These are phyloP conservation scores for Trametes meyenii DNA, from an alignment of 768 basidiomycete genomes.

Conservation along the genomic window DNA sequence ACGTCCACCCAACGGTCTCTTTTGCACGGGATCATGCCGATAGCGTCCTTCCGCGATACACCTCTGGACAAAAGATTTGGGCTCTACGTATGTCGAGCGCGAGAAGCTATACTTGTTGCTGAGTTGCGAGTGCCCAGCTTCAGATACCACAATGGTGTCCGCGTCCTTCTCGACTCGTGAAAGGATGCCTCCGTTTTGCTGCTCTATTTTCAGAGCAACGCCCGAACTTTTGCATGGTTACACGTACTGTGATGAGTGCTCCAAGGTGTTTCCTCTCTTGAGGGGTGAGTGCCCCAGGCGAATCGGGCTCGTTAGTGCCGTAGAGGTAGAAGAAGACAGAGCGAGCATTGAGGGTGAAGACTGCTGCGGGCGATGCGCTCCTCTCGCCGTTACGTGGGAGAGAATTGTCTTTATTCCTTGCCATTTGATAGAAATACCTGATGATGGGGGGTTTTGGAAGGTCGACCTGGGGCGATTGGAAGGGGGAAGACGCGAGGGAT, in stretches of 20 bases:
- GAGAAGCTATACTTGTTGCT: constrained; percentile 6
- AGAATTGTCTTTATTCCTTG: not conserved
- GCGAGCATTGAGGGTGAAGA: constrained; percentile 4
- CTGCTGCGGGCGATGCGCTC: not conserved
- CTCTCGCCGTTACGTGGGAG: not conserved
- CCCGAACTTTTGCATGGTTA: no score
- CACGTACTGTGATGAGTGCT: constrained; percentile 3
- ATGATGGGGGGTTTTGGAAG: no score
- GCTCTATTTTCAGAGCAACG: not conserved
- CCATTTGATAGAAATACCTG: not conserved
- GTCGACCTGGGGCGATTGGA: not conserved
- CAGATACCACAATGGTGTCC: constrained; percentile 20
- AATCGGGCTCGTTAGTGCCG: constrained; percentile 3
- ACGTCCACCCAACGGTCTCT: constrained; percentile 17
- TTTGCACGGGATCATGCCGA: constrained; percentile 28
- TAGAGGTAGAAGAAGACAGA: constrained; percentile 18
- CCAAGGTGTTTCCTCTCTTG: not conserved
- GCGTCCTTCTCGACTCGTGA: constrained; percentile 1
- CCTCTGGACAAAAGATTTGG: constrained; percentile 9
- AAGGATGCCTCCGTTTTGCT: constrained; percentile 22
- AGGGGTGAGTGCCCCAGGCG: not conserved
- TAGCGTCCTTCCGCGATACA: constrained; percentile 16
- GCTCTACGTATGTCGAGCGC: constrained; percentile 16
- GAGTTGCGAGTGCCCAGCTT: constrained; percentile 2
- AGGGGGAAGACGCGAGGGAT: not conserved